Base-by-base conservation (phyloP, 2,329 filamentous ascomycete genomes). In the Penicillium nordicum region DNA sequence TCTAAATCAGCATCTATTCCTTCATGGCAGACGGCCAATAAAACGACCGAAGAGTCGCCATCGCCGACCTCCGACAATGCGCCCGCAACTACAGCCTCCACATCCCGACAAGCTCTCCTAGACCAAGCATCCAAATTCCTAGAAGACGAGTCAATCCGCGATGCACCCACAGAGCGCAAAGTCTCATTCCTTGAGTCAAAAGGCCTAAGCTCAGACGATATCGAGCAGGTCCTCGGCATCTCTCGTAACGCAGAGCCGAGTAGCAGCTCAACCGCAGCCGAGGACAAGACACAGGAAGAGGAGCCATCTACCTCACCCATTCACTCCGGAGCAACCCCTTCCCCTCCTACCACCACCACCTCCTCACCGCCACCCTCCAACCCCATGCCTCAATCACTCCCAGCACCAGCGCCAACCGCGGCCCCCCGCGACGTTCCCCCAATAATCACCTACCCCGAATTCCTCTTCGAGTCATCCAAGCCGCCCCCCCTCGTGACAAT, bases 111-210 rank as follows among this genome's bases (percentile, higher is more conserved):
- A 61, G 58, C 66, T 42, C 70, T 81, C 12, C 67, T 89, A 36
- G 84, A 90, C 16, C 84, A 91, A 68, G 91, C 92, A 29, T 81
- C 82, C 42, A 83, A 80, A 51, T 97, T 96, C 69, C 81, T 97
- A 4, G 79, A 89, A 49, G 88, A 95, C 58, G 85, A 89, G 8
- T 79, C 81, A 21, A 89, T 96, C 55, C 84, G 82, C 57, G 78
- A 87, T 72, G 85, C 88, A 34, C 80, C 88, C 0, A 80, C 81
- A 43, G 87, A 90, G 54, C 87, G 85, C 73, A 96, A 96, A 76
- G 78, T 83, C 21, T 82, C 83, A 8, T 96, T 96, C 64, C 77
- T 97, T 1, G 82, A 86, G 67, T 84, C 84, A 49, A 97, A 97
- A 72, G 90, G 90, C 4, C 77, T 96, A 8, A 76, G 76, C 4